Evolutionary conservation across 306 rosid genomes (phyloP), one percentile per base, ranked within the genome.

Genomic region (Rubus parviflorus): DNA sequence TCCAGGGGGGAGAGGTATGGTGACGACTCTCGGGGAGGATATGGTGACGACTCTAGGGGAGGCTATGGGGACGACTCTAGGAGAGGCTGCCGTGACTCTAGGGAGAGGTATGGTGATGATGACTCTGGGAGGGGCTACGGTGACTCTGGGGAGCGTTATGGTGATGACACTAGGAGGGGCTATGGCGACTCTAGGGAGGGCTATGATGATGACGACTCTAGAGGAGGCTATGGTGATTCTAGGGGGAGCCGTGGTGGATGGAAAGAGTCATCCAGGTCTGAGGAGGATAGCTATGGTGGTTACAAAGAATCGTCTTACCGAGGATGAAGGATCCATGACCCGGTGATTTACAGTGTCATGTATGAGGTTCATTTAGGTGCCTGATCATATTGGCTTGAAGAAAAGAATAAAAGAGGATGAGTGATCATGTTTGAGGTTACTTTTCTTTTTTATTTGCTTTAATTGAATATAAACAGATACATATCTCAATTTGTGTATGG

Each of bases 221-320:
- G 62, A 56, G 62, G 62, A 58, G 40, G 40, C 65, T 43, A 45
- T 52, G 1, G 71, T 19, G 72, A 73, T 30, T 78, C 46, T 42
- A 42, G 37, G 23, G 73, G 17, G 40, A 49, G 20, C 7, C 38
- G 46, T 42, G 46, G 65, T 23, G 65, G 65, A 60, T 60, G 25
- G 16, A 60, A 12, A 60, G 65, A 61, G 30, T 61, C 66, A 60
- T 60, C 41, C 46, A 42, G 1, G 17, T 62, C 0, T 8, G 75
- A 53, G 57, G 80, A 66, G 58, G 83, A 87, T 57, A 80, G 54
- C 80, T 73, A 78, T 40, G 97, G 95, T 49, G 97, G 95, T 51
- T 92, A 91, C 93, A 89, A 88, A 72, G 80, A 89, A 51, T 92
- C 93, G 12, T 9, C 78, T 4, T 79, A 69, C 75, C 20, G 64